phyloP scores from a whole-genome alignment of 1,284 basidiomycete species.

The Ceratobasidium papillatum region DNA sequence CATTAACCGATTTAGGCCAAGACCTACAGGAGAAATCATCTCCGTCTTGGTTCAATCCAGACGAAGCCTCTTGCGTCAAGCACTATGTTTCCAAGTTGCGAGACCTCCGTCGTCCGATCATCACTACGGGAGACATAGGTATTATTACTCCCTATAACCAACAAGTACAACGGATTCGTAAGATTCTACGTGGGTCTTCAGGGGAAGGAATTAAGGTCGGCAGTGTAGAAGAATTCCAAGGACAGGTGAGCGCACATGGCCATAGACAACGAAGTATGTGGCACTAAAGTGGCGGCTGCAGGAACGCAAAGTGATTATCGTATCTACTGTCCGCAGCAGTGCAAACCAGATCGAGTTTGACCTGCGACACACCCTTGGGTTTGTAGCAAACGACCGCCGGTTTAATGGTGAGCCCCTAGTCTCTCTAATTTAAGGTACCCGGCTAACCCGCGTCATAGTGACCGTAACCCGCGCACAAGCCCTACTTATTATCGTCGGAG shows the following conservation, averaged over 20 bases:
- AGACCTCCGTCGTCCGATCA: constrained; percentile 49
- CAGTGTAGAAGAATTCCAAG: constrained; percentile 70
- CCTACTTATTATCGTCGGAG: constrained; percentile 65
- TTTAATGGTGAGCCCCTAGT: constrained; percentile 63
- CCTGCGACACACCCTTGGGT: constrained; percentile 58
- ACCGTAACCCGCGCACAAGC: constrained; percentile 67
- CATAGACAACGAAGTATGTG: background rate
- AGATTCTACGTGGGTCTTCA: constrained; percentile 50
- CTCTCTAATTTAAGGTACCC: constrained; percentile 48
- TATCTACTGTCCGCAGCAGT: constrained; percentile 71
- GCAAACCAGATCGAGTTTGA: constrained; percentile 61
- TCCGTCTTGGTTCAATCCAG: constrained; percentile 72
- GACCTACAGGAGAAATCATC: constrained; percentile 68
- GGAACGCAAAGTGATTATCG: constrained; percentile 66
- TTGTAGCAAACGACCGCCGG: constrained; percentile 67
- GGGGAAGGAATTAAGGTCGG: constrained; percentile 60
- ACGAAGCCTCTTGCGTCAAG: constrained; percentile 64
- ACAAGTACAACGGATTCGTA: constrained; percentile 61
- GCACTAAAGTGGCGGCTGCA: constrained; percentile 25
- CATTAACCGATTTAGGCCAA: constrained; percentile 46
- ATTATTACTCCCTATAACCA: constrained; percentile 66
- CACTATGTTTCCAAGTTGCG: constrained; percentile 56
- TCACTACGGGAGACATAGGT: constrained; percentile 60
- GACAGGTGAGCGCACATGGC: constrained; percentile 57
- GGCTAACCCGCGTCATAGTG: constrained; percentile 53